phyloP scores from a whole-genome alignment of 75 land plant species.

The Sequoia sempervirens region DNA sequence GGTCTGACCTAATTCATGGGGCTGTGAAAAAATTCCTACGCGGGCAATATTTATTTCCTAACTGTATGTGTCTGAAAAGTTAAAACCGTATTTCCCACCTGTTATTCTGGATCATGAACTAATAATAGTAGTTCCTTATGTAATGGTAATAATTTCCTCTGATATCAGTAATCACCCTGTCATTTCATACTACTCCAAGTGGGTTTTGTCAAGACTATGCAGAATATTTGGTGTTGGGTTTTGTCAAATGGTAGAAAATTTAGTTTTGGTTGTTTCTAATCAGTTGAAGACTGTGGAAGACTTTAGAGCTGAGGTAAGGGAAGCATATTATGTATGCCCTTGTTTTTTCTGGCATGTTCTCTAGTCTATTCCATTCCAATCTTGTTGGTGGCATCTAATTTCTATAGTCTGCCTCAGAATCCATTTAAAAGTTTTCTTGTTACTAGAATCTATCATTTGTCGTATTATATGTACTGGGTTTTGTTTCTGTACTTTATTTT shows the following conservation, averaged over 20 bases:
- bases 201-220: background rate
- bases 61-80: background rate
- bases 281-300: background rate
- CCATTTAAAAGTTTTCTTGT: background rate
- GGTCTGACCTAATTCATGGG: background rate
- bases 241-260: background rate
- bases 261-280: background rate
- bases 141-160: background rate
- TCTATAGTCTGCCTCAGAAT: background rate
- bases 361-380: background rate
- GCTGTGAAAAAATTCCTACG: background rate
- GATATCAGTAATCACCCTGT: background rate
- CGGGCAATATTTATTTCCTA: background rate
- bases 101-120: background rate
- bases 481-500: background rate
- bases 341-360: background rate
- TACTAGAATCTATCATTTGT: background rate
- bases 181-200: background rate
- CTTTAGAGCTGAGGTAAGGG: background rate
- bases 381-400: background rate
- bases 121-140: background rate
- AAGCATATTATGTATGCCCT: background rate
- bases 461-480: background rate
- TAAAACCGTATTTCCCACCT: background rate
- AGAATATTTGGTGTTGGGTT: background rate